phyloP scores from a whole-genome alignment of 169 alveolate species.

The Plasmodium knowlesi region DNA sequence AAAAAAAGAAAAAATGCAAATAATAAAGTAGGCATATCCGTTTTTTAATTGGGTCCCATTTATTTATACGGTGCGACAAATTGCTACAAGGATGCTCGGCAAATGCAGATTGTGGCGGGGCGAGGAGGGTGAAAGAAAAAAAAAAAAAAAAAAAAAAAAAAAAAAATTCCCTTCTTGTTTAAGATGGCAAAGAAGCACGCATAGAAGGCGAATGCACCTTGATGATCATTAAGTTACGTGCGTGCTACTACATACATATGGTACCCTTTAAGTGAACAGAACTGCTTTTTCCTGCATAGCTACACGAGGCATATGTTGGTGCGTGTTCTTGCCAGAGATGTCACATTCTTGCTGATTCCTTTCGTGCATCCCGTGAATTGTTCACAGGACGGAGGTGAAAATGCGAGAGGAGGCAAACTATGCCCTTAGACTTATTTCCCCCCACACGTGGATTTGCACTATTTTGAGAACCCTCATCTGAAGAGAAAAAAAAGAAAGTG shows the following conservation, averaged over 20 bases:
- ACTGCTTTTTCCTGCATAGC: background rate
- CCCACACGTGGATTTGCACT: background rate
- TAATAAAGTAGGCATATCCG: background rate
- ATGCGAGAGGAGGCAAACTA: background rate
- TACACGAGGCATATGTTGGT: background rate
- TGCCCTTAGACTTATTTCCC: background rate
- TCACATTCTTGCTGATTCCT: background rate
- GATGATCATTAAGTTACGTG: background rate
- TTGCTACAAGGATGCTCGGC: background rate
- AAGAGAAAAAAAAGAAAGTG: background rate
- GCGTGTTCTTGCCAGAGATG: background rate
- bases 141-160: too few species aligned
- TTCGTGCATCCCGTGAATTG: background rate
- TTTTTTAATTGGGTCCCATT: background rate
- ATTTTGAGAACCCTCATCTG: background rate
- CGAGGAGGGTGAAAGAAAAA: background rate
- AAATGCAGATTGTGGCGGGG: background rate
- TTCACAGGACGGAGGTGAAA: background rate
- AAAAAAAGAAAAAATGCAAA: background rate
- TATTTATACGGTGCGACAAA: background rate
- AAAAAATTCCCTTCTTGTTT: background rate
- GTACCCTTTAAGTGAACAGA: background rate
- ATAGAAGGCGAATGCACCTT: background rate
- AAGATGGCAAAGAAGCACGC: background rate
- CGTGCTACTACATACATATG: background rate